Evolutionary conservation across 768 basidiomycete genomes (phyloP).

Genomic region (Lactifluus subvellereus): DNA sequence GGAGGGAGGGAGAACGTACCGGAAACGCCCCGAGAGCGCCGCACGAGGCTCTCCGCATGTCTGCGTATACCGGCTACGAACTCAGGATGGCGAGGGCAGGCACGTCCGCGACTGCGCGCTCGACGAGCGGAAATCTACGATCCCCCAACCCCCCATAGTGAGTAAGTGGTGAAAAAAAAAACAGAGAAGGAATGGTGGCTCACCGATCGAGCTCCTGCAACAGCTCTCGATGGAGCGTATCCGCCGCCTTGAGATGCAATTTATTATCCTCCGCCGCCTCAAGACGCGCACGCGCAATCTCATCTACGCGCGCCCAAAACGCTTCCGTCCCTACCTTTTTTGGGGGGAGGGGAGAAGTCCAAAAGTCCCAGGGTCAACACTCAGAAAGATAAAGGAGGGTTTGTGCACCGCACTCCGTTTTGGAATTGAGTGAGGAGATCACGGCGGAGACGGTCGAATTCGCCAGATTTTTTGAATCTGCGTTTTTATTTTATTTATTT

Average conservation of each 20-base stretch:
- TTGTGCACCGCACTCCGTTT: slow-evolving; percentile 41
- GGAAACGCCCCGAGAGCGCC: slow-evolving; percentile 3
- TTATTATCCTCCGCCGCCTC: slow-evolving; percentile 38
- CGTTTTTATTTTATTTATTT: not conserved
- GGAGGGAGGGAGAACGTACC: not conserved
- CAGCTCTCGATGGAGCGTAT: slow-evolving; percentile 49
- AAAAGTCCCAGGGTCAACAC: not conserved
- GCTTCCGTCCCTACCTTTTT: slow-evolving; percentile 42
- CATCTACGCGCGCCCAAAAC: slow-evolving; percentile 50
- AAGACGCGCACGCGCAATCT: slow-evolving; percentile 51
- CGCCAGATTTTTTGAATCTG: slow-evolving; percentile 72
- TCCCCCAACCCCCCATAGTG: too few relatives aligned
- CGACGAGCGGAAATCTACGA: slow-evolving; percentile 16
- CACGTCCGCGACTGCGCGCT: slow-evolving; percentile 21
- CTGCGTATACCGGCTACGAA: slow-evolving; percentile 15
- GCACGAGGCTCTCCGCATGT: slow-evolving; percentile 11
- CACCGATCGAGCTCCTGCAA: slow-evolving; percentile 66
- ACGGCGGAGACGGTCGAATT: slow-evolving; percentile 63
- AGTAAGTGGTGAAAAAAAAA: not conserved
- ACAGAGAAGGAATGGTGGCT: slow-evolving; percentile 3
- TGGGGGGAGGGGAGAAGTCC: too few relatives aligned
- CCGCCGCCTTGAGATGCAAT: slow-evolving; percentile 43
- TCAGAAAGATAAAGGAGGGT: not conserved
- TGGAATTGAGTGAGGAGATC: slow-evolving; percentile 57
- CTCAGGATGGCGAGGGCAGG: slow-evolving; percentile 16